These are phyloP conservation scores for Jamesozyma spencerorum DNA, from an alignment of 805 yeast genomes.

Conservation along the genomic window DNA sequence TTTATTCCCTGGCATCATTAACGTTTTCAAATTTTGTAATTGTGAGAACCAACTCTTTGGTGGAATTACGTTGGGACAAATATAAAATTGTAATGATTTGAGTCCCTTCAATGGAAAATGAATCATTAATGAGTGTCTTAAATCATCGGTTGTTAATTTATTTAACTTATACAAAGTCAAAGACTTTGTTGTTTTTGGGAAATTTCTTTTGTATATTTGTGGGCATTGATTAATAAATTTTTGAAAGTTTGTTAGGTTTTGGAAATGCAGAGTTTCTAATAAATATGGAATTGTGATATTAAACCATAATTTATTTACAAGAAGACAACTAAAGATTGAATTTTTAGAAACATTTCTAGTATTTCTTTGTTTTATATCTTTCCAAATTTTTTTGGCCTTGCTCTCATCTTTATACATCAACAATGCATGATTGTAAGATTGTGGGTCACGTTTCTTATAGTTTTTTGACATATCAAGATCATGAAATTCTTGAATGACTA, in stretches of 20 bases:
- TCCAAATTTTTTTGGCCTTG: conserved; percentile 39
- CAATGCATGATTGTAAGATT: conserved; percentile 59
- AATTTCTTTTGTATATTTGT: conserved; percentile 1
- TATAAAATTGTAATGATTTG: conserved; percentile 68
- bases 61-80: conserved; percentile 69
- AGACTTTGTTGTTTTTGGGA: conserved; percentile 16
- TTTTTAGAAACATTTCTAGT: not conserved
- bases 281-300: conserved; percentile 46
- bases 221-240: conserved; percentile 28
- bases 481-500: conserved; percentile 4
- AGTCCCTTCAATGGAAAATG: conserved; percentile 37
- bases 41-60: conserved; percentile 38
- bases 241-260: conserved; percentile 37
- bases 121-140: conserved; percentile 30
- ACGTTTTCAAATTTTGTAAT: conserved; percentile 29
- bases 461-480: conserved; percentile 45
- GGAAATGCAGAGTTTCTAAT: conserved; percentile 47
- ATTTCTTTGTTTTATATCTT: not conserved
- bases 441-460: conserved; percentile 50
- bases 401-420: conserved; percentile 50
- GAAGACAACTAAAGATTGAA: conserved; percentile 49
- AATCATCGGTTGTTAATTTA: conserved; percentile 42
- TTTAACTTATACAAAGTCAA: conserved; percentile 48
- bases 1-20: conserved; percentile 62
- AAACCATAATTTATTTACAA: conserved; percentile 63